A percentile compares a stretch with the other conserved stretches of the same genome.
Conservation (phyloP, 345 rosid species). For the Fremontodendron californicum region DNA sequence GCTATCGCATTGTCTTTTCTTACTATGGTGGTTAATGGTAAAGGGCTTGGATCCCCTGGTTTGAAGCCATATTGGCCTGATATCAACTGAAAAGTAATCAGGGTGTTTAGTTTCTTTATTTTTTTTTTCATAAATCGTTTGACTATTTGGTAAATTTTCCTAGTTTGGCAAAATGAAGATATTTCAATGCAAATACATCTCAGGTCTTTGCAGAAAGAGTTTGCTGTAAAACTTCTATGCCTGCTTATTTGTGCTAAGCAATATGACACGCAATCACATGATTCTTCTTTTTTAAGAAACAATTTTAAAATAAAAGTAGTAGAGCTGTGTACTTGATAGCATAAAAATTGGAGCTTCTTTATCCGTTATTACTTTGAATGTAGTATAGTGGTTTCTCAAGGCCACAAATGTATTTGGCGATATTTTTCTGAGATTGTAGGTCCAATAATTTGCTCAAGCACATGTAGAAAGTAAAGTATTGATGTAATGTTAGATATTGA, state of each 20-base stretch:
- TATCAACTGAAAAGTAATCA: background rate
- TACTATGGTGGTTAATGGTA: too few species aligned
- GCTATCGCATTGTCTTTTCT: too few species aligned
- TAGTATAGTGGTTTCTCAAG: background rate
- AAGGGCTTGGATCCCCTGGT: background rate
- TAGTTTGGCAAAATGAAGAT: background rate
- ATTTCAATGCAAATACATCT: too few species aligned
- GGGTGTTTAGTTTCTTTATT: background rate
- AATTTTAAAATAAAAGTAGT: background rate
- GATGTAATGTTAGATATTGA: background rate
- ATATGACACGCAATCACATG: background rate
- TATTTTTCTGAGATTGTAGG: background rate
- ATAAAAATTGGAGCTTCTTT: background rate
- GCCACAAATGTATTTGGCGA: background rate
- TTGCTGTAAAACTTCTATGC: background rate
- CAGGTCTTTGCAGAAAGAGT: background rate
- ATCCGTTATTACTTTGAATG: background rate
- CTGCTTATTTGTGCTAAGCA: background rate
- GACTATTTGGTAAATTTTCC: background rate
- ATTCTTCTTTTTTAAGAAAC: too few species aligned
- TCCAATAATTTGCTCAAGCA: background rate
- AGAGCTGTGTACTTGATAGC: background rate
- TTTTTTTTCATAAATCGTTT: background rate
- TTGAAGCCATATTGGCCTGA: background rate
- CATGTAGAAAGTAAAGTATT: background rate